Conservation (phyloP, 78 protist species). For the Planoprotostelium fungivorum region DNA sequence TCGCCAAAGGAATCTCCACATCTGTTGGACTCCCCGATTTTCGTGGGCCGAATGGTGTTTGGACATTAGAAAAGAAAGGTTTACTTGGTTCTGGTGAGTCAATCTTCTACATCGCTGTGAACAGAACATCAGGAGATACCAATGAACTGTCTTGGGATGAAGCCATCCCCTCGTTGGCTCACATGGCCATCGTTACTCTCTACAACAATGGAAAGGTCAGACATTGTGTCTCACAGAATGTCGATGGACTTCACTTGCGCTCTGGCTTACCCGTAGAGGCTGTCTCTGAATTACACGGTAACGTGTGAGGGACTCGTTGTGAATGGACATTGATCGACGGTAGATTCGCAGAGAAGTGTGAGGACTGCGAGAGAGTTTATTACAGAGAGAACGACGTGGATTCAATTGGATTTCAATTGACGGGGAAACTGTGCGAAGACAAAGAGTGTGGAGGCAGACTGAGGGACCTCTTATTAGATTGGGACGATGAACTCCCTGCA, state of each 20-base stretch:
- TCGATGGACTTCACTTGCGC: slow-evolving; percentile 13
- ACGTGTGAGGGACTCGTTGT: neutral
- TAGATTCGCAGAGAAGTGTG: neutral
- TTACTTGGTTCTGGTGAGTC: neutral
- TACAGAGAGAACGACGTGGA: neutral
- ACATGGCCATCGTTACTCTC: slow-evolving; percentile 6
- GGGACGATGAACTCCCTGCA: neutral
- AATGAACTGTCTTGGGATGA: neutral
- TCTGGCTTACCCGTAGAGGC: neutral
- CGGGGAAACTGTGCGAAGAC: neutral
- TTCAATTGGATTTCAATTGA: neutral
- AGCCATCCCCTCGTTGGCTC: slow-evolving; percentile 1
- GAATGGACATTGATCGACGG: neutral
- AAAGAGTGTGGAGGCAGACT: neutral
- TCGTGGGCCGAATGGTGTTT: slow-evolving; percentile 49
- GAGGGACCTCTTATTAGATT: neutral
- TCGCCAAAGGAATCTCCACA: slow-evolving; percentile 40
- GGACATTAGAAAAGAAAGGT: slow-evolving; percentile 27
- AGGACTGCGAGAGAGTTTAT: neutral
- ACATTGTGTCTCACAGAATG: neutral
- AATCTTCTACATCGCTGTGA: neutral
- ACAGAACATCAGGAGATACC: neutral
- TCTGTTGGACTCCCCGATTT: slow-evolving; percentile 48
- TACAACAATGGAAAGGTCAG: neutral
- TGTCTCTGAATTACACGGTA: slow-evolving; percentile 11